phyloP scores from a whole-genome alignment of 2,329 filamentous ascomycete genomes.

The Fusarium sp. region DNA sequence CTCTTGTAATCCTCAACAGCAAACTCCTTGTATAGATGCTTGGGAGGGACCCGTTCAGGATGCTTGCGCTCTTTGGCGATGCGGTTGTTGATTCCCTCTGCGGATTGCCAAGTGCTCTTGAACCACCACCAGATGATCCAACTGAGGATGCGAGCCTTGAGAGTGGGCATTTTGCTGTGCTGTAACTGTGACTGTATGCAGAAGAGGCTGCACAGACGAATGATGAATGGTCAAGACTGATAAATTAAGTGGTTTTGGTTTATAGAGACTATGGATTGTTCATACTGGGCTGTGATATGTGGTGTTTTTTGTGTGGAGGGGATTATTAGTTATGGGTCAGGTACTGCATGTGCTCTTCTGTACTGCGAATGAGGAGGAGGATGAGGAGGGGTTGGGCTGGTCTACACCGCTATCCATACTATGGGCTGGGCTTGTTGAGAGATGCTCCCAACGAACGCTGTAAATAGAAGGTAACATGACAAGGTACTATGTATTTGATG shows the following conservation, averaged over 20 bases:
- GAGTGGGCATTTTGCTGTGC: conserved; percentile 41
- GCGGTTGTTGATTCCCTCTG: conserved; percentile 42
- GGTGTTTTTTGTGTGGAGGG: conserved; percentile 30
- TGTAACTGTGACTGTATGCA: background rate
- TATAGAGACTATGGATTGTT: conserved; percentile 1
- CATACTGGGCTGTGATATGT: conserved; percentile 7
- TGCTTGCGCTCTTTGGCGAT: conserved; percentile 43
- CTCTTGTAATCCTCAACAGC: conserved; percentile 44
- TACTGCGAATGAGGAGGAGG: background rate
- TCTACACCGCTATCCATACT: conserved; percentile 21
- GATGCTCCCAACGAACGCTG: conserved; percentile 1
- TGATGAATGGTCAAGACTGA: background rate
- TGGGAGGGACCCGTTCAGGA: conserved; percentile 39
- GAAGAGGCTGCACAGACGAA: conserved; percentile 12
- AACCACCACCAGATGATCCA: conserved; percentile 47
- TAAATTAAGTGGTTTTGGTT: conserved; percentile 7
- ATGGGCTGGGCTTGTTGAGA: conserved; percentile 1
- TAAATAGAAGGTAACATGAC: conserved; percentile 1
- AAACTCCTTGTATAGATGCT: conserved; percentile 43
- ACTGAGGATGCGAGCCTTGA: conserved; percentile 45
- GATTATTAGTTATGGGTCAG: conserved; percentile 15
- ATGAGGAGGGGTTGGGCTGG: conserved; percentile 26
- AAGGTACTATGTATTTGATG: background rate
- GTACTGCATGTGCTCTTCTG: background rate
- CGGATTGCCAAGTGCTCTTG: conserved; percentile 45